Evolutionary conservation across 2,329 filamentous ascomycete genomes (phyloP), one percentile per base, ranked within the genome.

Genomic region (Neonectria sp.): DNA sequence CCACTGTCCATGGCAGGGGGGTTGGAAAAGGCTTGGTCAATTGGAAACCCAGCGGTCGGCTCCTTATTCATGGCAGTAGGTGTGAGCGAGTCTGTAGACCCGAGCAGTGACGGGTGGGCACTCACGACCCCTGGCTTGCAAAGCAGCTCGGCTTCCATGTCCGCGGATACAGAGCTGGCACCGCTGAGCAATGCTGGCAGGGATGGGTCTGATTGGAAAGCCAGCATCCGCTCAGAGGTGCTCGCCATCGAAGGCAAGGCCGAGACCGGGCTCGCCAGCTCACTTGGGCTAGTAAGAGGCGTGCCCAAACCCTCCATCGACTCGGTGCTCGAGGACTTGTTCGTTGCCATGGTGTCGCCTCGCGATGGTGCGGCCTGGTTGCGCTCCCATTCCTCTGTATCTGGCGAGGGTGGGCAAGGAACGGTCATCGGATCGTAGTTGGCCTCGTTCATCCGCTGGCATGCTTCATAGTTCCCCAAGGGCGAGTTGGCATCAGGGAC

Each of bases 121-220:
- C 80, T 81, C 7, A 87, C 80, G 6, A 83, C 79, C 6, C 84
- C 85, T 11, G 86, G 87, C 25, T 80, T 82, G 60, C 85, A 80
- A 3, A 90, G 80, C 45, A 90, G 88, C 55, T 91, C 90, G 1
- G 86, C 88, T 68, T 92, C 90, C 25, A 86, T 81, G 71, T 91
- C 90, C 1, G 87, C 88, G 15, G 89, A 91, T 11, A 91, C 85
- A 3, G 90, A 92, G 73, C 89, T 91, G 9, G 89, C 88, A 12
- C 89, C 88, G 63, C 89, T 91, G 12, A 91, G 82, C 8, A 91
- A 80, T 7, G 89, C 89, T 12, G 90, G 90, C 3, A 92, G 79
- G 6, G 90, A 92, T 0, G 89, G 89, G 59, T 91, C 89, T 3
- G 89, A 91, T 62, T 88, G 88, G 76, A 90, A 91, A 3, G 82